Evolutionary conservation across 2,329 filamentous ascomycete genomes (phyloP), one percentile per base, ranked within the genome.

Genomic region (Camillea tinctor): DNA sequence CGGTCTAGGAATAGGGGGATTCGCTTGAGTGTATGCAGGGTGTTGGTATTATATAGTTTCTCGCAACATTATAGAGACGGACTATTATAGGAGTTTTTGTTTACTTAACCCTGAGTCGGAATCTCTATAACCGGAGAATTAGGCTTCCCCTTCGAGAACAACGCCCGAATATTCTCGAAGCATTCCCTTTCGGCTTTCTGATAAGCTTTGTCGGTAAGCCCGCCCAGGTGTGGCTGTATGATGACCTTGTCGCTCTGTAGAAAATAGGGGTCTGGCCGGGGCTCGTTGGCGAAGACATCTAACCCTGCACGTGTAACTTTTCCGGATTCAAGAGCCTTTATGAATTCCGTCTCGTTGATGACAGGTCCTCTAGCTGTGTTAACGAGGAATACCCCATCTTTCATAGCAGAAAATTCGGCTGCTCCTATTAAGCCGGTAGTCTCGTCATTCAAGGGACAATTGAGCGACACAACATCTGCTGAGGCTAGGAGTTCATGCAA

Each of bases 141-240:
- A 0, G 79, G 74, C 22, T 69, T 72, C 0, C 78, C 78, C 1
- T 64, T 76, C 52, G 65, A 66, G 24, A 78, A 79, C 19, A 76
- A 71, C 0, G 74, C 72, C 60, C 68, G 71, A 15, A 81, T 74
- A 55, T 81, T 81, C 63, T 80, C 80, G 60, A 81, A 79, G 50
- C 76, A 78, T 63, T 81, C 79, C 52, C 66, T 69, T 57, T 81
- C 77, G 0, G 77, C 76, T 60, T 74, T 76, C n/a, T 73, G 69
- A 3, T 74, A 79, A 0, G 79, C 78, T 26, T 73, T 60, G n/a
- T 80, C 76, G 0, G 79, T 81, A 62, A 78, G 57, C 0, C 77
- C 78, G 0, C 76, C 80, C 50, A 80, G 63, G 63, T 82, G 79
- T 8, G 80, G 79, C 64, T 80, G 77, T 1, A 80, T 56, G 3